phyloP scores from a whole-genome alignment of 2,329 filamentous ascomycete genomes.

The Penicillium digitatum region DNA sequence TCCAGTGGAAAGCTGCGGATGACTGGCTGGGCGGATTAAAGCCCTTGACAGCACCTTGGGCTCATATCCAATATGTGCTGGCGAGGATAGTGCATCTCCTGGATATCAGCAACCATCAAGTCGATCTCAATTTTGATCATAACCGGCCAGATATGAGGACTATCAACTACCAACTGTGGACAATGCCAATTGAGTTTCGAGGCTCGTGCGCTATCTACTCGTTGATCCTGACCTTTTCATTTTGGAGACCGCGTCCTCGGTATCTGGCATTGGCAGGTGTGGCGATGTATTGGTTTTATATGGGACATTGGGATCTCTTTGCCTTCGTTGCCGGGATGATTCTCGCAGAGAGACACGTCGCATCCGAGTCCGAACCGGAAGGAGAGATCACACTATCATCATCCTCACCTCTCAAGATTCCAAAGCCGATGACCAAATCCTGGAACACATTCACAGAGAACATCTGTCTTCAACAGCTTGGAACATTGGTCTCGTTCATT shows the following conservation, averaged over 20 bases:
- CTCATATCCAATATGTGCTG: not conserved
- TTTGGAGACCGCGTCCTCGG: not conserved
- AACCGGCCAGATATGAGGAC: not conserved
- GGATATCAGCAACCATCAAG: constrained; percentile 3
- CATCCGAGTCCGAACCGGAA: not conserved
- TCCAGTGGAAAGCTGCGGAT: not conserved
- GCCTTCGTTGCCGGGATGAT: not conserved
- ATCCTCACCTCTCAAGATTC: not conserved
- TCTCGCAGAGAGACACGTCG: not conserved
- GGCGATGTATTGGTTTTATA: not conserved
- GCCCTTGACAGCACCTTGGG: not conserved
- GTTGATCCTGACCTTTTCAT: not conserved
- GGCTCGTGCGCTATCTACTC: constrained; percentile 2
- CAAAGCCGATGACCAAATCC: not conserved
- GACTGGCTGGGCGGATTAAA: not conserved
- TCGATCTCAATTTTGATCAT: not conserved
- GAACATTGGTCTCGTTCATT: not conserved
- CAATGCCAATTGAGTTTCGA: constrained; percentile 2
- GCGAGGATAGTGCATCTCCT: not conserved
- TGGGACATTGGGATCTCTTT: constrained; percentile 7
- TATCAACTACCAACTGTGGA: constrained; percentile 1
- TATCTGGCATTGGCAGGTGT: not conserved
- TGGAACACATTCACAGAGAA: not conserved
- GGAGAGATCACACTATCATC: not conserved
- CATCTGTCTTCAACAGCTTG: not conserved